Conservation (phyloP, 495 filamentous ascomycete genomes). For the Penicillium silybi region DNA sequence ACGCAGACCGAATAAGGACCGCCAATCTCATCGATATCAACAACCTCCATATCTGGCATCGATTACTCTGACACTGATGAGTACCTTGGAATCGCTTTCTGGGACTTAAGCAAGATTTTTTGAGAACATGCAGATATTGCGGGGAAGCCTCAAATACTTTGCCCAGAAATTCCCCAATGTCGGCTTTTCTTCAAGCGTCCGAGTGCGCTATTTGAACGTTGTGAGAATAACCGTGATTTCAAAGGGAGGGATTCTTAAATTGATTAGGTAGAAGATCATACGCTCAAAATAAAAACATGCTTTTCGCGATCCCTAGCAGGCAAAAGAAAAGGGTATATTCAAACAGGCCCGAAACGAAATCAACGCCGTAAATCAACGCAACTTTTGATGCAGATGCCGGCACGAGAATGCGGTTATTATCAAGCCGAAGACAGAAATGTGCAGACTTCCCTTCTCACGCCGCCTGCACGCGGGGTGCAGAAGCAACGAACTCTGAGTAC, state of each 20-base stretch:
- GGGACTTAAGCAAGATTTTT: too few relatives aligned
- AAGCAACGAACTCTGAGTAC: slow-evolving; percentile 14
- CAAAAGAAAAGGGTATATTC: slow-evolving; percentile 6
- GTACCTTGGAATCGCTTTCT: too few relatives aligned
- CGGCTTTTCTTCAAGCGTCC: too few relatives aligned
- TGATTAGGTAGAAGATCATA: neutral
- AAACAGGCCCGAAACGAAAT: neutral
- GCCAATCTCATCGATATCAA: too few relatives aligned
- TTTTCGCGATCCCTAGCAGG: neutral
- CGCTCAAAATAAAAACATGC: neutral
- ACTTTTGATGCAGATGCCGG: neutral
- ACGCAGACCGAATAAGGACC: too few relatives aligned
- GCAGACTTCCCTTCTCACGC: neutral
- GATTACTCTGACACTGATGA: too few relatives aligned
- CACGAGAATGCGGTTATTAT: neutral
- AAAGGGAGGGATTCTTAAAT: neutral
- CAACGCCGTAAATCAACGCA: neutral
- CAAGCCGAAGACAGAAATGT: neutral
- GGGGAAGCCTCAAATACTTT: too few relatives aligned
- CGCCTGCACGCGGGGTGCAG: neutral
- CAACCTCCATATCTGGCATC: too few relatives aligned
- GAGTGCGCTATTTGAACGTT: too few relatives aligned
- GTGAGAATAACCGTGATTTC: neutral
- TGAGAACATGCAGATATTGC: too few relatives aligned
- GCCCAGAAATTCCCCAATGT: too few relatives aligned